phyloP scores from a whole-genome alignment of 2,329 filamentous ascomycete genomes.

The Penicillium occitanis region DNA sequence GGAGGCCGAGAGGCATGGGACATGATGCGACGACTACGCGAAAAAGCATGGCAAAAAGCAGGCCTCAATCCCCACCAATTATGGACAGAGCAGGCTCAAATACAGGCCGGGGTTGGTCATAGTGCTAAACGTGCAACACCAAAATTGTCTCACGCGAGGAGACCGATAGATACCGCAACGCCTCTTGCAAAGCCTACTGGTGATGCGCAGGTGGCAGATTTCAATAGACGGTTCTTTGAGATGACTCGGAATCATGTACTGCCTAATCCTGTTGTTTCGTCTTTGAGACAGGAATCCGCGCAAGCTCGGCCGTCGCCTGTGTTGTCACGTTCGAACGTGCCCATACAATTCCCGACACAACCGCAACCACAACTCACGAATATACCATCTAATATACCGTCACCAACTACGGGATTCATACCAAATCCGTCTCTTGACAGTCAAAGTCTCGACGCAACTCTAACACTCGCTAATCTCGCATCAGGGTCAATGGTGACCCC shows the following conservation, averaged over 20 bases:
- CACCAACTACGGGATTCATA: not conserved
- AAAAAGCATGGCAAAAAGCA: constrained; percentile 51
- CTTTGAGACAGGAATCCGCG: constrained; percentile 24
- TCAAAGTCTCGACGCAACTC: constrained; percentile 20
- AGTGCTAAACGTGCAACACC: constrained; percentile 23
- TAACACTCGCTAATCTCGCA: constrained; percentile 20
- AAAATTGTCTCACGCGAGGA: not conserved
- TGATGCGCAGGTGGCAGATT: constrained; percentile 27
- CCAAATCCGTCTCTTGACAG: constrained; percentile 7
- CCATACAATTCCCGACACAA: constrained; percentile 20
- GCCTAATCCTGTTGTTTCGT: constrained; percentile 26
- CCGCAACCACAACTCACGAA: constrained; percentile 18
- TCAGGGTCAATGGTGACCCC: not conserved
- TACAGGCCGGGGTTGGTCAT: constrained; percentile 36
- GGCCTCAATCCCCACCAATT: constrained; percentile 48
- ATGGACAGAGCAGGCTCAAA: constrained; percentile 50
- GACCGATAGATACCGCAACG: constrained; percentile 2
- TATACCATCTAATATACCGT: not conserved
- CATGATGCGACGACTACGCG: constrained; percentile 49
- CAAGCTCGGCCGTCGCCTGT: constrained; percentile 25
- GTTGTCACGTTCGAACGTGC: constrained; percentile 24
- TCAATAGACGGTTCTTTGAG: constrained; percentile 37
- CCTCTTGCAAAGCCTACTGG: not conserved
- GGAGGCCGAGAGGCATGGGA: constrained; percentile 52
- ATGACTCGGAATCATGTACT: constrained; percentile 36